Evolutionary conservation across 306 rosid species (phyloP).

Genomic region (Biancaea sappan): DNA sequence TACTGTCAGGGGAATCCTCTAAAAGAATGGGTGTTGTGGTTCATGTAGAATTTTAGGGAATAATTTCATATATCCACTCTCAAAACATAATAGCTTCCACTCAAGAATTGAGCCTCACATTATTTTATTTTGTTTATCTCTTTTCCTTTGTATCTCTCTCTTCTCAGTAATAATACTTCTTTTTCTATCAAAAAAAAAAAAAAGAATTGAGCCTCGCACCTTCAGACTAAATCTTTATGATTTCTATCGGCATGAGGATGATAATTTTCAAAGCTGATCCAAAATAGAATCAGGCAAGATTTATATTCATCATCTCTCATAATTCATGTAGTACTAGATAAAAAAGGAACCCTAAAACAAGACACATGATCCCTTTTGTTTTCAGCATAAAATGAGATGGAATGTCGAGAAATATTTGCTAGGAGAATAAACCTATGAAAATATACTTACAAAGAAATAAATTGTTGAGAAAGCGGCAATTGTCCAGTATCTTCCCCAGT

Average conservation of each 20-base stretch:
- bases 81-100: neutral
- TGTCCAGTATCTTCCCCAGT: slow-evolving; percentile 99
- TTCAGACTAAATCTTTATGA: neutral
- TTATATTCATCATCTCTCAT: neutral
- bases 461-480: slow-evolving; percentile 79
- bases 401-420: slow-evolving; percentile 11
- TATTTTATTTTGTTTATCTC: too few species aligned
- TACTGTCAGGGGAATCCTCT: too few species aligned
- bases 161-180: too few species aligned
- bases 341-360: slow-evolving; percentile 13
- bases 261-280: neutral
- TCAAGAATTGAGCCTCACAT: neutral
- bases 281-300: neutral
- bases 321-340: neutral
- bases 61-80: neutral
- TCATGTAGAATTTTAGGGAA: slow-evolving; percentile 4
- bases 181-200: too few species aligned
- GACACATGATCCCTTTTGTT: neutral
- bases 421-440: slow-evolving; percentile 1
- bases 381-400: neutral
- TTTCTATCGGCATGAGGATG: neutral
- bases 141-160: too few species aligned
- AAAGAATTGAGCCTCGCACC: slow-evolving; percentile 13
- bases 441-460: slow-evolving; percentile 72
- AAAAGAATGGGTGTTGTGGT: too few species aligned